Evolutionary conservation across 2,329 filamentous ascomycete species (phyloP).

Genomic region (Calonectria naviculata): DNA sequence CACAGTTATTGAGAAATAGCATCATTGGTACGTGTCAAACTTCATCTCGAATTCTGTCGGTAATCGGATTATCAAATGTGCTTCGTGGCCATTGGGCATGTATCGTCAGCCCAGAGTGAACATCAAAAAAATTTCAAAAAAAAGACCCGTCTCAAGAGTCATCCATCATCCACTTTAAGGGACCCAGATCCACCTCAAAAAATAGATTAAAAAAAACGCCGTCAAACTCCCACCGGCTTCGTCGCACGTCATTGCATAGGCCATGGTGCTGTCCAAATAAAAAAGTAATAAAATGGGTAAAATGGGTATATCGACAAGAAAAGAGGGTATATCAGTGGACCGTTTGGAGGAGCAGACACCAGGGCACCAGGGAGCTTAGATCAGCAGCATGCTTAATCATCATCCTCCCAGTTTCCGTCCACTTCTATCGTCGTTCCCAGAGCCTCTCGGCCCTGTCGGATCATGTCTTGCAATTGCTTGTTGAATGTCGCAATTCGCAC

Average conservation of each 20-base stretch:
- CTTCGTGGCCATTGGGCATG: neutral
- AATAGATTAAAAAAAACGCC: neutral
- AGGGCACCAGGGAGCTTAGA: neutral
- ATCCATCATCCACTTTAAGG: neutral
- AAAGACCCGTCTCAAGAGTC: neutral
- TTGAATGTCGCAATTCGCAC: constrained; percentile 84
- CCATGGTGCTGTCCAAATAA: neutral
- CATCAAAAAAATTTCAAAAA: constrained; percentile 8
- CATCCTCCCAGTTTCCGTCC: constrained; percentile 55
- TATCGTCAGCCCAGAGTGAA: neutral
- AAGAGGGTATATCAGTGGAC: constrained; percentile 20
- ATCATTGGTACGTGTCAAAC: neutral
- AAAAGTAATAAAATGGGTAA: constrained; percentile 12
- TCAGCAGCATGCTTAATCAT: constrained; percentile 39
- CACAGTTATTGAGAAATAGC: neutral
- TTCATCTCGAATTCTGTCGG: neutral
- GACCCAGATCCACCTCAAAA: constrained; percentile 1
- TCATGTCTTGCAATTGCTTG: constrained; percentile 84
- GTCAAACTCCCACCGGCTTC: constrained; percentile 14
- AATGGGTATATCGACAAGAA: constrained; percentile 8
- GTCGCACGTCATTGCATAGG: neutral
- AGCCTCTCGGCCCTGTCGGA: constrained; percentile 87
- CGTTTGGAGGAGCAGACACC: neutral
- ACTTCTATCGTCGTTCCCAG: constrained; percentile 80
- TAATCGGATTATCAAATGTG: neutral